Conservation (phyloP, 106 monocot species). For the Iris macrosiphon region DNA sequence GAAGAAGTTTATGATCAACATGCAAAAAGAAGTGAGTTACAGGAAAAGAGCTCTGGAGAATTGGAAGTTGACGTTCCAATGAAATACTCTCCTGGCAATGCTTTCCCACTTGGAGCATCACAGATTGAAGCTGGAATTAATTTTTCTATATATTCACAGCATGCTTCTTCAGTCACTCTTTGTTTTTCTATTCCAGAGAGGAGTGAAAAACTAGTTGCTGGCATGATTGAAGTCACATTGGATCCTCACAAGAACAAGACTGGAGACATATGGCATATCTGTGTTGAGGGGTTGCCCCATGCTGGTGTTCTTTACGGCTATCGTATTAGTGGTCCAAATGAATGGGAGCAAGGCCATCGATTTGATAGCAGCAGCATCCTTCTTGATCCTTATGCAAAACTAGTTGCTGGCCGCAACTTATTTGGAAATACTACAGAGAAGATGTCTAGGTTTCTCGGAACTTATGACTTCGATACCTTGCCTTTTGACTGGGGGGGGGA, state of each 20-base stretch:
- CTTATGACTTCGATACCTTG: conserved; percentile 52
- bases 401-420: conserved; percentile 54
- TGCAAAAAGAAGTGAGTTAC: too few species aligned
- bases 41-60: too few species aligned
- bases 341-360: conserved; percentile 71
- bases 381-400: conserved; percentile 91
- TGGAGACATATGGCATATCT: conserved; percentile 84
- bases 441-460: conserved; percentile 49
- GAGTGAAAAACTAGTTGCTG: conserved; percentile 12
- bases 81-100: conserved; percentile 45
- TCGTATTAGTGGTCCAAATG: conserved; percentile 55
- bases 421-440: conserved; percentile 61
- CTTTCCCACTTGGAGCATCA: conserved; percentile 69
- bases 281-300: conserved; percentile 61
- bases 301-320: conserved; percentile 75
- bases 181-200: conserved; percentile 40
- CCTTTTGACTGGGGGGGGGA: conserved; percentile 87
- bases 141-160: conserved; percentile 67
- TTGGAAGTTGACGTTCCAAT: conserved; percentile 14
- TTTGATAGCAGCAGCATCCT: conserved; percentile 61
- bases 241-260: conserved; percentile 71
- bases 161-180: conserved; percentile 60
- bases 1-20: too few species aligned
- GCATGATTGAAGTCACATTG: conserved; percentile 50
- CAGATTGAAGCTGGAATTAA: conserved; percentile 50